Evolutionary conservation across 495 filamentous ascomycete genomes (phyloP).

Genomic region (Hypoxylon trugodes): DNA sequence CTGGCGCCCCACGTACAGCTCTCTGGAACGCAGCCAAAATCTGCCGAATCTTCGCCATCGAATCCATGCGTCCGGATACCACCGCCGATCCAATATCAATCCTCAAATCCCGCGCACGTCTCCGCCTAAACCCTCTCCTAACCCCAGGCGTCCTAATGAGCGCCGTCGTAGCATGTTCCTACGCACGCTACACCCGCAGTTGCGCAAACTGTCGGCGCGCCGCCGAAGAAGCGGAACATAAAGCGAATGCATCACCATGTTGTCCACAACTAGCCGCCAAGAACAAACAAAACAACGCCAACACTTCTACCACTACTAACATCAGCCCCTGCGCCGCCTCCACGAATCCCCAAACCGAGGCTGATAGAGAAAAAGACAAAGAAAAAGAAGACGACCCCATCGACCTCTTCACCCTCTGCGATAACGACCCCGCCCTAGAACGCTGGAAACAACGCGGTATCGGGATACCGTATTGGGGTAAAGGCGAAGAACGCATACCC

Average conservation of each 20-base stretch:
- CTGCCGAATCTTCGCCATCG: conserved; percentile 34
- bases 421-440: conserved; percentile 26
- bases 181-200: conserved; percentile 29
- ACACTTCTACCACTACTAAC: not conserved
- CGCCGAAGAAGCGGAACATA: no score
- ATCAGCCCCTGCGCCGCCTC: not conserved
- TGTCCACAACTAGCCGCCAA: no score
- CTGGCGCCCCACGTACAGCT: conserved; percentile 30
- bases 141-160: conserved; percentile 43
- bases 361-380: no score
- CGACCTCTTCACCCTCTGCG: conserved; percentile 32
- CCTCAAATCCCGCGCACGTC: not conserved
- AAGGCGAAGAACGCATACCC: conserved; percentile 9
- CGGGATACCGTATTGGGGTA: conserved; percentile 42
- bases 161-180: conserved; percentile 45
- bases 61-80: not conserved
- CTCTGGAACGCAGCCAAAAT: conserved; percentile 44
- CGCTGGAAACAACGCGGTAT: conserved; percentile 35
- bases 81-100: not conserved
- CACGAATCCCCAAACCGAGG: not conserved
- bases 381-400: conserved; percentile 15
- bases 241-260: no score
- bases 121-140: conserved; percentile 43
- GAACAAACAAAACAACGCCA: not conserved
- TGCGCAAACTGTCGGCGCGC: conserved; percentile 37